These are phyloP conservation scores for Porogramme epimiltina DNA, from an alignment of 1,284 basidiomycete species.

Conservation along the genomic window DNA sequence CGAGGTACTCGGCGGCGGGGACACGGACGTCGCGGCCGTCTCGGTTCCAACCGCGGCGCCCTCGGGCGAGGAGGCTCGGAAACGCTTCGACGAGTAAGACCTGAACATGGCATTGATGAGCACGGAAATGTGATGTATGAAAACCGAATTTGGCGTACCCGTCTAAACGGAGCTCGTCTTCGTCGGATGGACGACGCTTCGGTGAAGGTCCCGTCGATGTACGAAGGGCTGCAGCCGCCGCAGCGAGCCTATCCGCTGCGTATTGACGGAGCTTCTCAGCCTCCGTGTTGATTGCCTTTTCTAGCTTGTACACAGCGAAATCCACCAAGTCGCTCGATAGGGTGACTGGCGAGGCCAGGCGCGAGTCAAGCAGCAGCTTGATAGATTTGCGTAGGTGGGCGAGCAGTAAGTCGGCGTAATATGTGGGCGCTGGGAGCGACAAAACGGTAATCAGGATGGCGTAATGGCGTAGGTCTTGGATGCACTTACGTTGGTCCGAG, in stretches of 20 bases:
- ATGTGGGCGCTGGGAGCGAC: too few species aligned
- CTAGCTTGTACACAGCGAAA: slow-evolving; percentile 27
- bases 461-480: too few species aligned
- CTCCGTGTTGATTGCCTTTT: slow-evolving; percentile 16
- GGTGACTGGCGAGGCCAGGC: slow-evolving; percentile 19
- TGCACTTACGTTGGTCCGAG: slow-evolving; percentile 49
- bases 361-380: slow-evolving; percentile 31
- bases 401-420: slow-evolving; percentile 54
- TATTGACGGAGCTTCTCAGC: slow-evolving; percentile 21
- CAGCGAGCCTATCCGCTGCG: slow-evolving; percentile 12
- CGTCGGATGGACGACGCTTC: slow-evolving; percentile 28
- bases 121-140: background rate
- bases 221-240: slow-evolving; percentile 8
- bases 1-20: slow-evolving; percentile 40
- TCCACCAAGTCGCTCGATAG: slow-evolving; percentile 37
- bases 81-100: slow-evolving; percentile 27
- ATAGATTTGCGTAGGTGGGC: slow-evolving; percentile 41
- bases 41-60: slow-evolving; percentile 17
- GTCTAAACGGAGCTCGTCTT: slow-evolving; percentile 17
- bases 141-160: slow-evolving; percentile 9
- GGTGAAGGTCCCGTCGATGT: slow-evolving; percentile 19
- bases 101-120: slow-evolving; percentile 8
- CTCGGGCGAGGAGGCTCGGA: slow-evolving; percentile 27
- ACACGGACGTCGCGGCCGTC: slow-evolving; percentile 23
- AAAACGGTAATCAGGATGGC: too few species aligned